Evolutionary conservation across 2,329 filamentous ascomycete genomes (phyloP).

Genomic region (Piedraia hortae): DNA sequence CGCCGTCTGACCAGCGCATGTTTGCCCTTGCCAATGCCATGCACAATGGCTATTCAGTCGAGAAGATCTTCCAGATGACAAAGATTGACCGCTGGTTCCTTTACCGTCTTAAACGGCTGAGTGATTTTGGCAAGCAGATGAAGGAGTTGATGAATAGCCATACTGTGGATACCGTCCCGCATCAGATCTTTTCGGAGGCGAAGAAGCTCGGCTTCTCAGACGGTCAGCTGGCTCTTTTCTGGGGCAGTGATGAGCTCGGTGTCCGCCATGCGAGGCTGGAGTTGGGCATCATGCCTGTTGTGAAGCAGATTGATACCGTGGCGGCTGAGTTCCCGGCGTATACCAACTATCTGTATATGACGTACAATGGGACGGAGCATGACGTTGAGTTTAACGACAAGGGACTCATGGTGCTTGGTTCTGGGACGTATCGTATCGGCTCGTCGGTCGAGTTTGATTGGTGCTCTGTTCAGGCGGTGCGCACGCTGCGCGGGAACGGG

Average conservation of each 20-base stretch:
- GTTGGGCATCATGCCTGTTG: constrained; percentile 57
- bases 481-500: constrained; percentile 57
- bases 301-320: constrained; percentile 97
- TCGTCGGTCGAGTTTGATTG: constrained; percentile 98
- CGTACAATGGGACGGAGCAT: constrained; percentile 72
- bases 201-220: constrained; percentile 92
- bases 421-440: constrained; percentile 87
- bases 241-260: constrained; percentile 79
- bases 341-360: constrained; percentile 91
- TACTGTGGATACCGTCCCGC: constrained; percentile 35
- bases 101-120: constrained; percentile 67
- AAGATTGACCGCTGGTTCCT: constrained; percentile 99
- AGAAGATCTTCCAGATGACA: constrained; percentile 95
- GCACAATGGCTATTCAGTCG: constrained; percentile 73
- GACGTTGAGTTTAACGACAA: constrained; percentile 69
- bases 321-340: constrained; percentile 84
- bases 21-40: constrained; percentile 97
- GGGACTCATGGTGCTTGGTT: constrained; percentile 87
- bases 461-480: constrained; percentile 86
- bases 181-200: constrained; percentile 45
- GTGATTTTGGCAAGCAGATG: constrained; percentile 46
- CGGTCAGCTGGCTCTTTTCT: constrained; percentile 77
- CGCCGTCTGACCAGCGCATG: constrained; percentile 84
- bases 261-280: constrained; percentile 66
- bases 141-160: constrained; percentile 33